A percentile compares a stretch with the other conserved stretches of the same genome.
Evolutionary conservation across 2,329 filamentous ascomycete species (phyloP).

Genomic region (Tolypocladium album): DNA sequence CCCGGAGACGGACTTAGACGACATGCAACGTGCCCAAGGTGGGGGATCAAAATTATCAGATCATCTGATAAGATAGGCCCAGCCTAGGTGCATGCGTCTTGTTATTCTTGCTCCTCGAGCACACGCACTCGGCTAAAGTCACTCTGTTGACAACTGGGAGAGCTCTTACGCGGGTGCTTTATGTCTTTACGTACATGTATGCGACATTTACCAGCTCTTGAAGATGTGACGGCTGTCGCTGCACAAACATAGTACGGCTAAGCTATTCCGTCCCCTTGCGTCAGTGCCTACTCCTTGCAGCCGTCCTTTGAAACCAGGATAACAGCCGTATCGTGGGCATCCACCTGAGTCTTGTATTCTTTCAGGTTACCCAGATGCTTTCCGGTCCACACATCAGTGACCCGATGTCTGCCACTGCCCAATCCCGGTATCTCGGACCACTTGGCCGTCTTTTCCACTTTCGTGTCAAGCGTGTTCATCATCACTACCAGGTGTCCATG

Average conservation of each 20-base stretch:
- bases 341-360: conserved; percentile 16
- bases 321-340: conserved; percentile 23
- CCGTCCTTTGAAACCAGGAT: conserved; percentile 6
- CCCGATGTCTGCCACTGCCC: conserved; percentile 18
- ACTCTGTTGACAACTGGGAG: too few species aligned
- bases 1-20: background rate
- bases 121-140: background rate
- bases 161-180: too few species aligned
- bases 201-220: too few species aligned
- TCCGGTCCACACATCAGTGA: conserved; percentile 36
- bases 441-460: conserved; percentile 21
- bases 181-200: too few species aligned
- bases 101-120: background rate
- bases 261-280: too few species aligned
- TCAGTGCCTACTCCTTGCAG: background rate
- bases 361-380: conserved; percentile 24
- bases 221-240: too few species aligned
- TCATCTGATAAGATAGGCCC: background rate
- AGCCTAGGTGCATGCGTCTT: background rate
- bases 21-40: background rate
- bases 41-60: background rate
- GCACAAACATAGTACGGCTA: too few species aligned
- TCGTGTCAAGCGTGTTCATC: conserved; percentile 29
- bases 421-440: conserved; percentile 34
- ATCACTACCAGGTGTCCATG: conserved; percentile 34